Base-by-base conservation (phyloP, 177 flowering plant species). In the Vitis hybrid region DNA sequence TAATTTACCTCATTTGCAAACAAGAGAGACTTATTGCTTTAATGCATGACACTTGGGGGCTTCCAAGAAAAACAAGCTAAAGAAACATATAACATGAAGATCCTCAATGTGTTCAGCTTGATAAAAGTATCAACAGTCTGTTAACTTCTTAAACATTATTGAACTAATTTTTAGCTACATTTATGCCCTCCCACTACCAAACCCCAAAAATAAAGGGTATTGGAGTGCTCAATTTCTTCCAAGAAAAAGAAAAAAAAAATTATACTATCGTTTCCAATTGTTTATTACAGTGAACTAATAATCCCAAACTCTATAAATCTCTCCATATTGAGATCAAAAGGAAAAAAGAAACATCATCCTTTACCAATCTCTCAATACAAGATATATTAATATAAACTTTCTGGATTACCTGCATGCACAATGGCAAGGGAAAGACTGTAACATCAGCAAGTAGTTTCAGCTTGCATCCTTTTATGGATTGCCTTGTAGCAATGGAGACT, bases 401-500 rank as follows among this genome's bases (percentile, higher is more conserved):
- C 61, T 68, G 48, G n/a, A 66, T 65, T 71, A 73, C 59, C 70
- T 60, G 55, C 50, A 12, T 17, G 26, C 14, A 76, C 23, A 49
- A 54, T n/a, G 51, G 50, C 12, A 9, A n/a, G 14, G 21, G 19
- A 61, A 62, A 62, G 54, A 49, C 17, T 26, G 60, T 13, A 55
- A 21, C 49, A 50, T 80, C 76, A 89, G 79, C 81, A 71, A 50
- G 77, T 79, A 69, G 80, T 64, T 72, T 83, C 79, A n/a, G 78
- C 56, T 23, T 59, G 79, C 65, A 54, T 72, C 69, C 75, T 79
- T 57, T 69, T 86, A 62, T 84, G 84, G 32, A 96, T 55, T 32
- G 94, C 91, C 78, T 83, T 88, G 85, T 94, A 96, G 84, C 99
- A 96, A 76, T 87, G 78, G 19, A 96, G 93, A 77, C 99, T 96